These are phyloP conservation scores for Rubia balearica DNA, from an alignment of 305 asterid genomes.

Conservation along the genomic window DNA sequence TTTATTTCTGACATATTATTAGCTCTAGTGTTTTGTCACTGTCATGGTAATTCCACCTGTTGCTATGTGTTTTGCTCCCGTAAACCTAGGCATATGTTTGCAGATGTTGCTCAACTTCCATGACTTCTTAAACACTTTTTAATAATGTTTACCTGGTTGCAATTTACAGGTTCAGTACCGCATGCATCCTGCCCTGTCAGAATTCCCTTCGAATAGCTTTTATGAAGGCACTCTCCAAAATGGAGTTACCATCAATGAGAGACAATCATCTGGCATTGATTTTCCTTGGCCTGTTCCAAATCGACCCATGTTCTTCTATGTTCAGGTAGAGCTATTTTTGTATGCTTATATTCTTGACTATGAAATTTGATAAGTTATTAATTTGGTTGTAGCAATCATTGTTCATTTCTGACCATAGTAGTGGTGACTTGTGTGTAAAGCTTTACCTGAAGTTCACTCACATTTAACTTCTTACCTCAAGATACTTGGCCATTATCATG, in stretches of 20 bases:
- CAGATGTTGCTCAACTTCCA: not conserved
- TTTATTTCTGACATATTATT: not conserved
- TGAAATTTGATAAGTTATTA: not conserved
- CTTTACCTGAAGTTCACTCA: not conserved
- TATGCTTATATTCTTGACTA: not conserved
- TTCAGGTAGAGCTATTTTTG: conserved; percentile 54
- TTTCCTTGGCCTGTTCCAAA: conserved; percentile 99
- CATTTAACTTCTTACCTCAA: not conserved
- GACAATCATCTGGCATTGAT: conserved; percentile 96
- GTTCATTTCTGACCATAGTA: not conserved
- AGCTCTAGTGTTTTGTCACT: not conserved
- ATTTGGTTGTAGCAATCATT: not conserved
- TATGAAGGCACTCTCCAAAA: conserved; percentile 99
- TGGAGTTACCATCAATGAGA: conserved; percentile 90
- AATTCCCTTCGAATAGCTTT: conserved; percentile 96
- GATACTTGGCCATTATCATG: not conserved
- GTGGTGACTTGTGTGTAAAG: not conserved
- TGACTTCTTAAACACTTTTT: not conserved
- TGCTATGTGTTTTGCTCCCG: not conserved
- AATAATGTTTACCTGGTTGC: not conserved
- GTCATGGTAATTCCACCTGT: not conserved
- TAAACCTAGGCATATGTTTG: not conserved
- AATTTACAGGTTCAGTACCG: conserved; percentile 86
- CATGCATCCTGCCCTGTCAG: conserved; percentile 99
- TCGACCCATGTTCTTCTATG: conserved; percentile 99